Evolutionary conservation across 1,284 basidiomycete genomes (phyloP), one percentile per base, ranked within the genome.

Genomic region (Apiotrichum mycotoxinovorans): DNA sequence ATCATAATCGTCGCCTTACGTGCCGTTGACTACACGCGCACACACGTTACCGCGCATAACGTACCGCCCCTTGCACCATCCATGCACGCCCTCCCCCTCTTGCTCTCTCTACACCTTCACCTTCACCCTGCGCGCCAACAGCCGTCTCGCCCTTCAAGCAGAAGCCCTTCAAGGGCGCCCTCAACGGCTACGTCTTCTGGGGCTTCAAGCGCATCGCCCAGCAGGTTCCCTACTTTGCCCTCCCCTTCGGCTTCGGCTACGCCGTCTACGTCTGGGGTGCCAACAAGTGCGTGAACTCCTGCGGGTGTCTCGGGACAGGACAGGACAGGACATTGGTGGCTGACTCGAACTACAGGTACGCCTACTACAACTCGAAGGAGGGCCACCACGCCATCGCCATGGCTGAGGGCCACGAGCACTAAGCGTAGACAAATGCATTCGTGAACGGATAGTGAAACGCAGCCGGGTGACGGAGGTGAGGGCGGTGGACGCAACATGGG

Each of bases 211-310:
- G 92, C 64, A 76, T 92, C 48, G 83, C 86, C 54, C 80, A 79
- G 40, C 88, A 94, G 71, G 80, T 85, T 25, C 80, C 88, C 47
- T 96, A 91, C 81, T 91, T 88, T 79, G 79, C 84, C 56, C 75
- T 91, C 63, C 92, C 92, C 25, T 82, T 92, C 66, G 84, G 81
- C 48, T 68, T 85, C 56, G 91, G 87, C 58, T 94, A 92, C 74
- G 84, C 83, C 45, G 82, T 86, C 40, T 92, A 93, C 78, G 74
- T 83, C n/a, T 93, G 88, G 87, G 89, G 86, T 45, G 88, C 87
- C 75, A 80, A 79, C 62, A 83, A 83, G 67, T 72, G 56, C 62
- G 67, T 65, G 34, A 12, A 40, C 4, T 11, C 17, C 22, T 9
- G 22, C 10, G 30, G 10, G 38, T 38, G 35, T 26, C 7, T 4